Evolutionary conservation across 192 early-diverging fungal species (phyloP), one percentile per base, ranked within the genome.

Genomic region (Paraglomus occultum): DNA sequence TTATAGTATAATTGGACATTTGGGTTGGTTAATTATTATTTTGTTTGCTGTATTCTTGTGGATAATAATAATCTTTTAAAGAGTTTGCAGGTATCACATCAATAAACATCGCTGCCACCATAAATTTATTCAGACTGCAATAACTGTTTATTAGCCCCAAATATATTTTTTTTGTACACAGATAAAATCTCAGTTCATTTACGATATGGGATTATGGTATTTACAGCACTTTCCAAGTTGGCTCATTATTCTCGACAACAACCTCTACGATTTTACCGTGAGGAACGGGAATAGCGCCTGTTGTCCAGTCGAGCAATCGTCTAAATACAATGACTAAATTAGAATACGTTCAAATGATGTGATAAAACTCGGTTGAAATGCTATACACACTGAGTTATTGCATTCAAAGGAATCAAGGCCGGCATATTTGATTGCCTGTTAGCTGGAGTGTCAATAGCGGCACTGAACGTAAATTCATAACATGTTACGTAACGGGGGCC

Each of bases 351-450:
- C 22, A 47, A 23, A 38, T 31, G 9, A 59, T 39, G 45, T 23
- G 1, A 18, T 60, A 47, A 47, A 20, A 55, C 17, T 53, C 14
- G 54, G n/a, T 42, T 50, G 2, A 22, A 48, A 12, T 15, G 54
- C 39, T 45, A 15, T 15, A 67, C 71, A 73, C 87, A 88, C 80
- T 83, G 72, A 12, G 92, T 87, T 59, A 97, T 79, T 15, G 77
- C 82, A 40, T 75, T 77, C 22, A 94, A 83, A 9, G 95, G 92
- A 15, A 94, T 97, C 93, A 94, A 85, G 83, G 74, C 97, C 94
- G 14, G 95, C 92, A 60, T 81, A 72, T 9, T 92, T 88, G 89
- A 93, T 95, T 63, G 78, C 89, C 96, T 85, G 84, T 97, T 97
- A 77, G 83, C 89, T 14, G 93, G 90, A 0, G 96, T 99, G 68